Conservation (phyloP, 2,329 filamentous ascomycete species). For the Corynespora cassiicola region DNA sequence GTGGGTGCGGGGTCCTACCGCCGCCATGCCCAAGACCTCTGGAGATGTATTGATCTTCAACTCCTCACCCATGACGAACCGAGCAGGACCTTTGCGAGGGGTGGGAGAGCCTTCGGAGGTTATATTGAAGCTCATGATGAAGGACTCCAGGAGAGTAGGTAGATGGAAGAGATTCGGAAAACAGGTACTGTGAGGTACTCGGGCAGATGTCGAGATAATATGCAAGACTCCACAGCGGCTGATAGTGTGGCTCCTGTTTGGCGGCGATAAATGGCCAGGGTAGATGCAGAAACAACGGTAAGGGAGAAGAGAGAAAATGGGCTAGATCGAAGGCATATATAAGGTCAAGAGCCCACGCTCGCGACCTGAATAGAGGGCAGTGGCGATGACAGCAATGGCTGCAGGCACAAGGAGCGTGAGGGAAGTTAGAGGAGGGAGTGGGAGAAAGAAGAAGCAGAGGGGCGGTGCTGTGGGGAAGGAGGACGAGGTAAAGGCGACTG, state of each 20-base stretch:
- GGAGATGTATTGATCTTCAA: conserved; percentile 42
- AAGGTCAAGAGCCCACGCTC: conserved; percentile 24
- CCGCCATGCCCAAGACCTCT: conserved; percentile 36
- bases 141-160: conserved; percentile 25
- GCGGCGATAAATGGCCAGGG: conserved; percentile 44
- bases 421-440: conserved; percentile 1
- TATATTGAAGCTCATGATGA: conserved; percentile 46
- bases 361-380: conserved; percentile 21
- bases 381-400: conserved; percentile 20
- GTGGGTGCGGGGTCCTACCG: conserved; percentile 39
- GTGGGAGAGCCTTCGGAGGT: conserved; percentile 50
- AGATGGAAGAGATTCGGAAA: conserved; percentile 42
- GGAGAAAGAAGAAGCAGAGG: conserved; percentile 12
- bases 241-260: conserved; percentile 26
- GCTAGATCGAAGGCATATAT: conserved; percentile 26
- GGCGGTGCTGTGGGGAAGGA: conserved; percentile 10
- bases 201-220: conserved; percentile 44
- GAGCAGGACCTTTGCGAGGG: conserved; percentile 43
- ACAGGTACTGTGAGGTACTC: conserved; percentile 29
- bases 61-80: conserved; percentile 38
- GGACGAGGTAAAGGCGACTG: conserved; percentile 11
- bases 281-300: conserved; percentile 38
- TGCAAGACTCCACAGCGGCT: conserved; percentile 35
- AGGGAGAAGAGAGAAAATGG: conserved; percentile 25
- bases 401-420: conserved; percentile 11